Conservation (phyloP, 1,139 yeast species). For the Saccharomycopsis hybrid region DNA sequence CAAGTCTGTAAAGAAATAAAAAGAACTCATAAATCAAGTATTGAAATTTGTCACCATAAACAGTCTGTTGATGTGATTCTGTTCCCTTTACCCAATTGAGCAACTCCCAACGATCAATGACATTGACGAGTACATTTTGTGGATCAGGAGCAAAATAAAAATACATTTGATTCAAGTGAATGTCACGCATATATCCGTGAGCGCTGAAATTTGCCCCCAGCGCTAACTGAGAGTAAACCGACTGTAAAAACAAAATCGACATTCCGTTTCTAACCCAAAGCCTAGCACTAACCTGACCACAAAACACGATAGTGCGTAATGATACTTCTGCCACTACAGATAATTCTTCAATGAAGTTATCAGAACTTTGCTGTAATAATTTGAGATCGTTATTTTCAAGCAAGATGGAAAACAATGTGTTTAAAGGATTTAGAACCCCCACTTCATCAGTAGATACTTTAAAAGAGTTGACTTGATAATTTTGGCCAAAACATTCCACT, state of each 20-base stretch:
- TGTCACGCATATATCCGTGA: conserved; percentile 41
- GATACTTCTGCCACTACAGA: conserved; percentile 48
- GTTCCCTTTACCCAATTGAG: conserved; percentile 41
- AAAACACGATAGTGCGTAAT: conserved; percentile 51
- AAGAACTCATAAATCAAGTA: conserved; percentile 49
- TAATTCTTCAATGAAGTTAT: conserved; percentile 28
- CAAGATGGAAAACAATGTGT: conserved; percentile 43
- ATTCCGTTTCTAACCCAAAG: conserved; percentile 66
- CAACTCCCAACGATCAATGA: conserved; percentile 59
- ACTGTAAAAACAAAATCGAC: conserved; percentile 22
- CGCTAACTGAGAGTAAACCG: conserved; percentile 24
- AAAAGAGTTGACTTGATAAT: too few species aligned
- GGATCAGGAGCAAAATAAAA: conserved; percentile 35
- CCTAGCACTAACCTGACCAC: conserved; percentile 49
- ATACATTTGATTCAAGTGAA: conserved; percentile 53
- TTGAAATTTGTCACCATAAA: conserved; percentile 53
- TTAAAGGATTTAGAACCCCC: conserved; percentile 55
- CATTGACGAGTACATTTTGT: conserved; percentile 28
- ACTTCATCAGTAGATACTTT: conserved; percentile 43
- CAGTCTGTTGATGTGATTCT: conserved; percentile 46
- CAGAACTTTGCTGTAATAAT: conserved; percentile 33
- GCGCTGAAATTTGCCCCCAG: conserved; percentile 19
- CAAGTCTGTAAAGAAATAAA: conserved; percentile 47
- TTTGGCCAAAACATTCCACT: too few species aligned
- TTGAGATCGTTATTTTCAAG: conserved; percentile 24